Evolutionary conservation across 441 rosid species (phyloP).

Genomic region (Croton laevigatus): DNA sequence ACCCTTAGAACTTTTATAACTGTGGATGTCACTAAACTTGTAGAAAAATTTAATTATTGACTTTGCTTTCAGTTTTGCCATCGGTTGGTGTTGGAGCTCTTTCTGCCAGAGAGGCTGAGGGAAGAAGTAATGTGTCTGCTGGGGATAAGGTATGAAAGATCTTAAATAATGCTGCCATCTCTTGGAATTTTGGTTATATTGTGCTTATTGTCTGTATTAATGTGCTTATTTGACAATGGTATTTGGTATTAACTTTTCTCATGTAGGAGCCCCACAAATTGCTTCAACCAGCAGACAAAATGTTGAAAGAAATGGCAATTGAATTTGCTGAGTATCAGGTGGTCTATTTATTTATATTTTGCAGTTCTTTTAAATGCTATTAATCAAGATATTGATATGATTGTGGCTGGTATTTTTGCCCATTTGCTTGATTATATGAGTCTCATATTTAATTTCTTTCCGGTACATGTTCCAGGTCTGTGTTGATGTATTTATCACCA

Average conservation of each 20-base stretch:
- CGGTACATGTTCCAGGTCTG: constrained; percentile 59
- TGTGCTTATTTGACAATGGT: constrained; percentile 3
- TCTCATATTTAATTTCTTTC: constrained; percentile 8
- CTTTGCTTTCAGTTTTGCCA: constrained; percentile 60
- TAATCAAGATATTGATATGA: constrained; percentile 14
- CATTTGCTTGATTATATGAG: constrained; percentile 12
- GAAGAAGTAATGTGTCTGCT: constrained; percentile 75
- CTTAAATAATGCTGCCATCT: constrained; percentile 9
- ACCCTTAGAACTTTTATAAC: neutral
- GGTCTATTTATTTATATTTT: constrained; percentile 6
- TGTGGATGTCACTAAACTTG: neutral
- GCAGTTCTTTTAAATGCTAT: neutral
- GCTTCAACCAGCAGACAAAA: constrained; percentile 85
- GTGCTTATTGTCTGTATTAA: neutral
- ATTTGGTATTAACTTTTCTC: constrained; percentile 10
- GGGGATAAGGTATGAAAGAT: constrained; percentile 67
- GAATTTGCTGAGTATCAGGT: constrained; percentile 99
- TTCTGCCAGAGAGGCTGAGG: constrained; percentile 95
- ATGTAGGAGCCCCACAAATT: constrained; percentile 88
- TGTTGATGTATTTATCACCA: constrained; percentile 79
- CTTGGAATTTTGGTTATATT: neutral
- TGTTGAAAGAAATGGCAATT: constrained; percentile 82
- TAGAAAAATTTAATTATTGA: constrained; percentile 17
- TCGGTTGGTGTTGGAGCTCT: constrained; percentile 90
- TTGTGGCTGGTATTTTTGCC: neutral